Evolutionary conservation across 1,284 basidiomycete species (phyloP).

Genomic region (Apiotrichum gamsii): DNA sequence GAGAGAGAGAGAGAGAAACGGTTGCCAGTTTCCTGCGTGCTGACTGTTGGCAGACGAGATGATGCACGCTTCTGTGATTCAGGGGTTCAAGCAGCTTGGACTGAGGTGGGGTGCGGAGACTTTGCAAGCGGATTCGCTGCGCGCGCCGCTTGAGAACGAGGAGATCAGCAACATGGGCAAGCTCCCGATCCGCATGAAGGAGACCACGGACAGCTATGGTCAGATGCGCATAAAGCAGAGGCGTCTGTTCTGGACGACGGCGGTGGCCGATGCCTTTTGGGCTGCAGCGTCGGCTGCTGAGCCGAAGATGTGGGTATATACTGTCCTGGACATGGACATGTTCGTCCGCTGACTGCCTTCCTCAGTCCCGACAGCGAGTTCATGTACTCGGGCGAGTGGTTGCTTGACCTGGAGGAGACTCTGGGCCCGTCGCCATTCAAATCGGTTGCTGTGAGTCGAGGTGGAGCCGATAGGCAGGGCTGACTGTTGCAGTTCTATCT

Average conservation of each 20-base stretch:
- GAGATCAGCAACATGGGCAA: too few species aligned
- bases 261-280: conserved; percentile 30
- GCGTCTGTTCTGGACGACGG: conserved; percentile 31
- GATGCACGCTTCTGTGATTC: conserved; percentile 25
- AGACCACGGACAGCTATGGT: too few species aligned
- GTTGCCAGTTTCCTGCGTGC: too few species aligned
- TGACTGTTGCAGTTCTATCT: conserved; percentile 26
- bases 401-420: conserved; percentile 13
- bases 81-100: conserved; percentile 30
- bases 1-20: too few species aligned
- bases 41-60: conserved; percentile 16
- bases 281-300: conserved; percentile 21
- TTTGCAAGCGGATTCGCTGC: too few species aligned
- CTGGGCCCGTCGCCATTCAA: conserved; percentile 19
- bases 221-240: conserved; percentile 27
- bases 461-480: too few species aligned
- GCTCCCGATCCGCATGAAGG: too few species aligned
- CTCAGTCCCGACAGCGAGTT: conserved; percentile 26
- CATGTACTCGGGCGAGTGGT: conserved; percentile 22
- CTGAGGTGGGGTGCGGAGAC: too few species aligned
- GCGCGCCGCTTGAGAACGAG: too few species aligned
- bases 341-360: too few species aligned
- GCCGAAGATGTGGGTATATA: conserved; percentile 33
- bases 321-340: too few species aligned
- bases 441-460: too few species aligned